Percentiles rank a stretch among this genome's conserved stretches.
Conservation (phyloP, 441 rosid genomes). For the Arabidopsis lyrata region DNA sequence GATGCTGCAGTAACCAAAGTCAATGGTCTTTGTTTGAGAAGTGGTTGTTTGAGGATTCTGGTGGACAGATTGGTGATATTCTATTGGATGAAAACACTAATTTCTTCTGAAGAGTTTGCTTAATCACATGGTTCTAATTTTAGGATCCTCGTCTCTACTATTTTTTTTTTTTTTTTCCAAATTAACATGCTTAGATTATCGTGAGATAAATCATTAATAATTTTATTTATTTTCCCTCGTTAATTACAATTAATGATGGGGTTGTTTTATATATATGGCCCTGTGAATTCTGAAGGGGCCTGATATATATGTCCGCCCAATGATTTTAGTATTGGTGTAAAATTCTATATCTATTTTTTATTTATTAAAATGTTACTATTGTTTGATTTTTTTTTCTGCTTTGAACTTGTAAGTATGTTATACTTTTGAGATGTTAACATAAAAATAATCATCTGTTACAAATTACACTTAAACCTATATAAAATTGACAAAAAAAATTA, state of each 20-base stretch:
- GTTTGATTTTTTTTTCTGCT: background rate
- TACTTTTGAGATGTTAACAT: background rate
- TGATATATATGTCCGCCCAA: constrained; percentile 24
- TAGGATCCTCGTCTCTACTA: constrained; percentile 14
- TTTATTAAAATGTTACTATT: constrained; percentile 16
- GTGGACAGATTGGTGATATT: constrained; percentile 56
- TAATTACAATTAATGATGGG: constrained; percentile 5
- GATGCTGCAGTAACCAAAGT: constrained; percentile 46
- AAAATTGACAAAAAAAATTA: no score
- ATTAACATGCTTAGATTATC: constrained; percentile 32
- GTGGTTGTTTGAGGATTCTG: constrained; percentile 78
- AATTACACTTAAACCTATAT: background rate
- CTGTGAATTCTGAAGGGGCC: constrained; percentile 13
- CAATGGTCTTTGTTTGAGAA: constrained; percentile 71
- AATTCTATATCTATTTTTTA: background rate
- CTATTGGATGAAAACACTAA: constrained; percentile 54
- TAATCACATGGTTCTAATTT: constrained; percentile 36
- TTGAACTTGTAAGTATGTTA: background rate
- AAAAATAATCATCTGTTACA: background rate
- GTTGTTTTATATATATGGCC: constrained; percentile 11
- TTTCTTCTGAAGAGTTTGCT: constrained; percentile 51
- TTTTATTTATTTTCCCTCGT: constrained; percentile 30
- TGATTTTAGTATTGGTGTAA: constrained; percentile 33
- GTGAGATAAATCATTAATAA: constrained; percentile 36
- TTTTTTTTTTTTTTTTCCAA: constrained; percentile 12